A percentile compares a stretch with the other conserved stretches of the same genome.
These are phyloP conservation scores for Phytopythium cucurbitacearum DNA, from an alignment of 352 stramenopile genomes.

Conservation along the genomic window DNA sequence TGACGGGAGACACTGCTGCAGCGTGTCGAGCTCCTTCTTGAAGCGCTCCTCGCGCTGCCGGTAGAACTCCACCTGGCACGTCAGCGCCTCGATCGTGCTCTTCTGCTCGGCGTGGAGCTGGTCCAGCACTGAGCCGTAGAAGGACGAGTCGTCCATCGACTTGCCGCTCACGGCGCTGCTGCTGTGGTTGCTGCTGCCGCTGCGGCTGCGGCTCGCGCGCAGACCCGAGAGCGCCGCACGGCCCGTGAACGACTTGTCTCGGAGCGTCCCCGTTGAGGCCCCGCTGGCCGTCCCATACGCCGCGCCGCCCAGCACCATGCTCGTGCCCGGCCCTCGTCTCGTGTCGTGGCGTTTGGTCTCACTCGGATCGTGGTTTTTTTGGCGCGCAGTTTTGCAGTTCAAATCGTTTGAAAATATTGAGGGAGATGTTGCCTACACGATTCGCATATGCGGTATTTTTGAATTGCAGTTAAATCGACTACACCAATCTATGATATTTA, in stretches of 20 bases:
- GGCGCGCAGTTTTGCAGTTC: too few species aligned
- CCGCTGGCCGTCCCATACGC: neutral
- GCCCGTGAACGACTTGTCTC: neutral
- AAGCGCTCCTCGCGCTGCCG: slow-evolving; percentile 66
- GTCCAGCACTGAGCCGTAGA: slow-evolving; percentile 57
- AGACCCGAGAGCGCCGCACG: neutral
- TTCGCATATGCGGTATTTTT: too few species aligned
- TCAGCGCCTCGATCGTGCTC: slow-evolving; percentile 76
- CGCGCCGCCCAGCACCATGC: slow-evolving; percentile 3
- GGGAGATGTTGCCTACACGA: too few species aligned
- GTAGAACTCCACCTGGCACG: slow-evolving; percentile 76
- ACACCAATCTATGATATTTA: neutral
- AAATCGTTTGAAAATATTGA: too few species aligned
- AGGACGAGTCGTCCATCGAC: slow-evolving; percentile 31
- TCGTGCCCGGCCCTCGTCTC: too few species aligned
- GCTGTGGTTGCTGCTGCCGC: slow-evolving; percentile 14
- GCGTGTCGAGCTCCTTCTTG: slow-evolving; percentile 56
- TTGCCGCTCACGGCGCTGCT: slow-evolving; percentile 16
- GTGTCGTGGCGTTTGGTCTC: neutral
- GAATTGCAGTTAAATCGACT: too few species aligned
- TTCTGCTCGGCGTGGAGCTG: slow-evolving; percentile 78
- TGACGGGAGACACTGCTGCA: slow-evolving; percentile 33
- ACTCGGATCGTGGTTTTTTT: neutral
- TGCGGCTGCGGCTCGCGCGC: slow-evolving; percentile 14
- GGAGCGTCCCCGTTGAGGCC: neutral